phyloP scores from a whole-genome alignment of 2,329 filamentous ascomycete species.

The Sphaerulina vaccinii region DNA sequence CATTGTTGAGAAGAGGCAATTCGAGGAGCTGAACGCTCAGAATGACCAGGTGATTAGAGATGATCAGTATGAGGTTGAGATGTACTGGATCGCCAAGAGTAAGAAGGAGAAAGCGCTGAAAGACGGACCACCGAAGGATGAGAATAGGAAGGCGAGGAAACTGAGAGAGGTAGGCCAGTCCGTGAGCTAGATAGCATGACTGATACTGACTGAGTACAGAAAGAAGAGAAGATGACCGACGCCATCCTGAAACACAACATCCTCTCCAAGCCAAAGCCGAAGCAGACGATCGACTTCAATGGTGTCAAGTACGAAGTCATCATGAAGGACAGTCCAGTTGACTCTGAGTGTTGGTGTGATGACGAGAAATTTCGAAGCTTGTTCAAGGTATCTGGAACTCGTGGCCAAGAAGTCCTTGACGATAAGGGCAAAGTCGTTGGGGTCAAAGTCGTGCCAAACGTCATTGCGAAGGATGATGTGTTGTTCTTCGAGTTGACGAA shows the following conservation, averaged over 20 bases:
- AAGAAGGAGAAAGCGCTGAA: background rate
- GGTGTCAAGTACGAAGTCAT: constrained; percentile 3
- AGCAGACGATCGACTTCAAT: background rate
- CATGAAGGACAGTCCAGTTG: background rate
- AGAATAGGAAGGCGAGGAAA: background rate
- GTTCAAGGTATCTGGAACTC: background rate
- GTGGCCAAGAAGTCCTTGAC: too few species aligned
- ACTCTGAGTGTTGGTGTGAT: background rate
- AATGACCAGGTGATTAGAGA: background rate
- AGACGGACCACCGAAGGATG: background rate
- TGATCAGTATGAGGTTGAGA: background rate
- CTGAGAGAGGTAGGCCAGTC: background rate
- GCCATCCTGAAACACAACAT: background rate
- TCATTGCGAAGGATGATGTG: background rate
- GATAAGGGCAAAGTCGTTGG: too few species aligned
- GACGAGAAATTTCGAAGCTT: constrained; percentile 5
- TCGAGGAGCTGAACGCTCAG: background rate
- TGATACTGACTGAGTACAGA: background rate
- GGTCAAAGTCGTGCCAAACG: too few species aligned
- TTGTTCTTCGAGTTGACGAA: constrained; percentile 2
- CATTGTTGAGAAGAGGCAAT: background rate
- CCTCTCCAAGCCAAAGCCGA: background rate
- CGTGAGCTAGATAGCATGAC: too few species aligned
- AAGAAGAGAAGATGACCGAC: background rate
- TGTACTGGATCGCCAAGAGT: background rate